Conservation (phyloP, 2,329 filamentous ascomycete genomes). For the Diplodia intermedia region DNA sequence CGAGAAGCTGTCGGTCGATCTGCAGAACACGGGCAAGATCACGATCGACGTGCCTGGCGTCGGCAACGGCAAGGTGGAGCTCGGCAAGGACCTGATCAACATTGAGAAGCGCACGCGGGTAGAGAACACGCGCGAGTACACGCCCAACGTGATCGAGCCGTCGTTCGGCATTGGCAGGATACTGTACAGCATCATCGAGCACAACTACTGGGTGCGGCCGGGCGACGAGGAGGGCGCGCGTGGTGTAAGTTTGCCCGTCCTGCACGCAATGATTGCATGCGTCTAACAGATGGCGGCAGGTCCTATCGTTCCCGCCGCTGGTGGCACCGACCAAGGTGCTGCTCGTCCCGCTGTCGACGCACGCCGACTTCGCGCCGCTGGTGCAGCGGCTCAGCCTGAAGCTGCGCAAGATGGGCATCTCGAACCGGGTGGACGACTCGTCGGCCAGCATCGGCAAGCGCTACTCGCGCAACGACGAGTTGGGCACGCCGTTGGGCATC, state of each 20-base stretch:
- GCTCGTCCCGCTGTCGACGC: constrained; percentile 84
- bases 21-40: constrained; percentile 77
- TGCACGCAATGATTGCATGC: constrained; percentile 16
- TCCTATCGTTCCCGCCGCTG: constrained; percentile 75
- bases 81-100: constrained; percentile 78
- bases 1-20: constrained; percentile 76
- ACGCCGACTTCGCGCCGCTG: constrained; percentile 80
- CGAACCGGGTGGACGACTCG: constrained; percentile 87
- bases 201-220: constrained; percentile 91
- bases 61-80: constrained; percentile 75
- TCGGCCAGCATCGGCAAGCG: constrained; percentile 93
- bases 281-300: constrained; percentile 48
- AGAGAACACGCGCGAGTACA: constrained; percentile 88
- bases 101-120: constrained; percentile 84
- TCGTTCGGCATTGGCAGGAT: constrained; percentile 98
- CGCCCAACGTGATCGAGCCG: constrained; percentile 94
- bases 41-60: constrained; percentile 74
- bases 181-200: constrained; percentile 90
- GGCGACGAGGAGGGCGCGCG: constrained; percentile 74
- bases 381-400: constrained; percentile 75
- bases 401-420: constrained; percentile 77
- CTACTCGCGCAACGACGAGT: constrained; percentile 87
- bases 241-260: constrained; percentile 68
- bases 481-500: constrained; percentile 91
- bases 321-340: constrained; percentile 96